Evolutionary conservation across 2,329 filamentous ascomycete species (phyloP), one percentile per base, ranked within the genome.

Genomic region (Apiospora saccharicola): DNA sequence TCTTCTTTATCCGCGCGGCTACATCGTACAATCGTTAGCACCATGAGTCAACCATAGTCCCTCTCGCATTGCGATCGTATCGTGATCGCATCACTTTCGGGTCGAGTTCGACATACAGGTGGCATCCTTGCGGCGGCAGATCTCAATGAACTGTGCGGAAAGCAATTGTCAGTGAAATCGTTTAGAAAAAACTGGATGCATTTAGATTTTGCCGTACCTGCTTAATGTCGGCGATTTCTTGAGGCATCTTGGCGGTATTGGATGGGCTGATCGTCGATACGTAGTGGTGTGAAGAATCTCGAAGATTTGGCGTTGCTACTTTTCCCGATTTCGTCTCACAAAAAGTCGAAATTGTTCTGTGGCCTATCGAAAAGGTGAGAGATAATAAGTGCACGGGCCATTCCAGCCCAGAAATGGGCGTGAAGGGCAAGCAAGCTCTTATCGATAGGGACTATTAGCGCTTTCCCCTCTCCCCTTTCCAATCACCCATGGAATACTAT

Each of bases 121-220:
- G 86, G 96, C 96, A 92, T 99, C 97, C 91, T 98, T 97, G 86
- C 96, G 94, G 88, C 96, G 93, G 92, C 94, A 98, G 91, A 99
- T 98, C 93, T 98, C 96, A 87, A 99, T 97, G 94, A 99, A 99
- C 91, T 98, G 86, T 85, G 73, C 12, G 30, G 47, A 44, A 72
- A 72, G 24, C 49, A 79, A 83, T 76, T 84, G 82, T 79, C 74
- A 78, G 75, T 34, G 61, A 68, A 67, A 44, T 68, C 19, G 34
- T 69, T 57, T 72, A 61, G 2, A 22, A 41, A 19, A 46, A 46
- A 68, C 69, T 14, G 22, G 44, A 47, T 2, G 57, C 19, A 24
- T 6, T n/a, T 64, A 22, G 19, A 14, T 41, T 24, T 76, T 77
- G 43, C 13, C 85, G 74, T 83, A 92, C 90, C 88, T 91, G 89